Base-by-base conservation (phyloP, 208 protist species). In the Crithidia acanthocephali region DNA sequence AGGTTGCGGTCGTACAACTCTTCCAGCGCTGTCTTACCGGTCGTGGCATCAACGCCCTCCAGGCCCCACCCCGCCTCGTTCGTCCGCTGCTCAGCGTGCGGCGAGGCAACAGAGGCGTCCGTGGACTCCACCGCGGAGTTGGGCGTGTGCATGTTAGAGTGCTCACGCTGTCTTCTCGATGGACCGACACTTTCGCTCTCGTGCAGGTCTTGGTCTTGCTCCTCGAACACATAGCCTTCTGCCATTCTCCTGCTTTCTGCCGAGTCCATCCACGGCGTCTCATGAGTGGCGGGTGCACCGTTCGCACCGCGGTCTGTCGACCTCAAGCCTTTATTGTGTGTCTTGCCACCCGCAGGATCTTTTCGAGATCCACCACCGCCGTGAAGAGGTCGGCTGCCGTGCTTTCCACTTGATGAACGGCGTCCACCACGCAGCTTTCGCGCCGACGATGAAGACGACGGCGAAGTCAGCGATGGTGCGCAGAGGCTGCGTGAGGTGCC, bases 21-120 rank as follows among this genome's bases (percentile, higher is more conserved):
- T 35, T 93, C 87, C 35, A 93, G 79, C 22, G 75, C 51, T 4
- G 87, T 92, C 52, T 80, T 81, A 47, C 88, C 91, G 18, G 86
- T 91, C 1, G 15, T 51, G 4, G 74, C 48, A 56, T 92, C 79
- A 20, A 93, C 78, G 7, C 52, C 32, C 22, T 90, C 91, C 68
- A 90, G 86, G 40, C 68, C 68, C 87, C 87, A 95, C 5, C 84
- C 83, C 35, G 35, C 56, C 20, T 60, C 50, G 56, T 35, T 45
- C 10, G 22, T 6, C 11, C 6, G 51, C 13, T 57, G 32, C 10
- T 42, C 53, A 22, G 11, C 13, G 18, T 59, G 25, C 32, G 28
- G 51, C 5, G 51, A 35, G n/a, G n/a, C n/a, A n/a, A n/a, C n/a
- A n/a, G n/a, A n/a, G n/a, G n/a, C n/a, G n/a, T n/a, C n/a, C n/a